A percentile compares a stretch with the other conserved stretches of the same genome.
phyloP scores from a whole-genome alignment of 768 basidiomycete genomes.

The Tricholomella constricta region DNA sequence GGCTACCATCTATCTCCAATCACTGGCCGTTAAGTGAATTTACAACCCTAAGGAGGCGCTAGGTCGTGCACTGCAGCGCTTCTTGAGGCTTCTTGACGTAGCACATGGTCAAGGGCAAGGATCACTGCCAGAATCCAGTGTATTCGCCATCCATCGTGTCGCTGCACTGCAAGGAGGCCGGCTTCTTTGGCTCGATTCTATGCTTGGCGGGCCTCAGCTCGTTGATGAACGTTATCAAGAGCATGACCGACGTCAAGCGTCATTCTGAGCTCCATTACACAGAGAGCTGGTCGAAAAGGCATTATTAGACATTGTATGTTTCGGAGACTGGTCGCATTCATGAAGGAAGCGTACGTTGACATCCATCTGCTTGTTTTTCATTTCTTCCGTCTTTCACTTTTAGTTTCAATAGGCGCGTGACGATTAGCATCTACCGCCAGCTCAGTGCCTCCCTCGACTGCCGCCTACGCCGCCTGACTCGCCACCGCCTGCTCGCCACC shows the following conservation, averaged over 20 bases:
- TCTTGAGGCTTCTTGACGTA: conserved; percentile 83
- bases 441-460: conserved; percentile 78
- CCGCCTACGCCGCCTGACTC: conserved; percentile 57
- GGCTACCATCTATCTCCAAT: conserved; percentile 21
- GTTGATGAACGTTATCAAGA: conserved; percentile 61
- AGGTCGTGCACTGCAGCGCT: conserved; percentile 69
- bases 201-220: conserved; percentile 49
- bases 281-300: conserved; percentile 75
- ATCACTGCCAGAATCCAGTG: conserved; percentile 73
- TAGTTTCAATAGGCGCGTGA: conserved; percentile 90
- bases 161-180: conserved; percentile 73
- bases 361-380: neutral
- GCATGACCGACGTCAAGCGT: conserved; percentile 79
- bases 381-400: neutral
- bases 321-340: conserved; percentile 92
- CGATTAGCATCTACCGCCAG: conserved; percentile 78
- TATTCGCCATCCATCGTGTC: conserved; percentile 70
- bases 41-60: conserved; percentile 56
- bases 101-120: conserved; percentile 87
- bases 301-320: conserved; percentile 85
- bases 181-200: conserved; percentile 66
- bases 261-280: conserved; percentile 94
- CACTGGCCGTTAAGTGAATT: conserved; percentile 41
- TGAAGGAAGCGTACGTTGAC: conserved; percentile 86
- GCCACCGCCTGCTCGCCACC: too few species aligned